Evolutionary conservation across 208 protist species (phyloP).

Genomic region (Trypanosoma avium): DNA sequence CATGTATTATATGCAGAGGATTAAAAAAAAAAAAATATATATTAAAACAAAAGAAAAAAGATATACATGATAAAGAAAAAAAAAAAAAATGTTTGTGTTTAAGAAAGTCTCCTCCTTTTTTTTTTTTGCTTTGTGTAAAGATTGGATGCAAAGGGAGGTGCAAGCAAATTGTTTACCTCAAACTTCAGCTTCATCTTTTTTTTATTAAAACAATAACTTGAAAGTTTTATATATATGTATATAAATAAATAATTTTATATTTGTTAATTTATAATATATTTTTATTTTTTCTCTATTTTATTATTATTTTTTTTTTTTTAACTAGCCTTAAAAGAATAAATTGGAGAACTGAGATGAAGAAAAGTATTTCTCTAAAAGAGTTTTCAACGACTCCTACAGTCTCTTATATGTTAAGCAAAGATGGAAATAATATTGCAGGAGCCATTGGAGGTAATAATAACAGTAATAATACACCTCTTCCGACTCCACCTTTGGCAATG

Average conservation of each 20-base stretch:
- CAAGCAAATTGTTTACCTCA: no score
- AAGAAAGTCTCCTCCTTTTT: no score
- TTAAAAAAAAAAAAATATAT: slow-evolving; percentile 17
- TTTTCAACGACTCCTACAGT: slow-evolving; percentile 90
- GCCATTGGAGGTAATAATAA: slow-evolving; percentile 19
- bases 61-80: background rate
- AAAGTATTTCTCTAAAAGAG: slow-evolving; percentile 88
- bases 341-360: slow-evolving; percentile 64
- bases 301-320: background rate
- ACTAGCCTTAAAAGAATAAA: background rate
- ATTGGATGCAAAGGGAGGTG: no score
- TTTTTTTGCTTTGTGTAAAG: slow-evolving; percentile 11
- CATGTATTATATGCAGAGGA: slow-evolving; percentile 57
- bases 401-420: slow-evolving; percentile 90
- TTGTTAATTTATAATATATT: background rate
- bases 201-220: background rate
- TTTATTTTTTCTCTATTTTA: slow-evolving; percentile 1
- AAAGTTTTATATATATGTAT: background rate
- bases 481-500: slow-evolving; percentile 27
- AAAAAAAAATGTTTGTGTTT: background rate
- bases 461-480: slow-evolving; percentile 33
- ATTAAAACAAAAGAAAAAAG: background rate
- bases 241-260: slow-evolving; percentile 4
- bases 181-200: background rate
- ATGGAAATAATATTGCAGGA: slow-evolving; percentile 76